Conservation (phyloP, 768 basidiomycete genomes). For the Leccinum olivaceopallidum region DNA sequence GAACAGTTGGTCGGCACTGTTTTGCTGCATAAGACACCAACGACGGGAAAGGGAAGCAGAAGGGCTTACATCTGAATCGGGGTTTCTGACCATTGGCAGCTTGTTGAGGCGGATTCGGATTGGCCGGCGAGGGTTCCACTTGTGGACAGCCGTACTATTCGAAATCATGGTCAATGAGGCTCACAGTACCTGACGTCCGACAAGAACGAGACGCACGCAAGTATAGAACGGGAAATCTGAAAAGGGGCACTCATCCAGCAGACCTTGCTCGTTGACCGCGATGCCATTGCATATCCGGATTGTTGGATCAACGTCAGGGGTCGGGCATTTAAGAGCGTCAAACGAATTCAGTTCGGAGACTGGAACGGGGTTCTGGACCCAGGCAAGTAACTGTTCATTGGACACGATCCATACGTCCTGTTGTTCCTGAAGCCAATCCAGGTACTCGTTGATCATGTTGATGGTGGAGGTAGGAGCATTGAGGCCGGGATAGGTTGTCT, state of each 20-base stretch:
- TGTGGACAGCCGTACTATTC: conserved; percentile 26
- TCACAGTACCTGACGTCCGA: neutral
- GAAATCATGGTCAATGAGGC: neutral
- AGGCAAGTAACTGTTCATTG: neutral
- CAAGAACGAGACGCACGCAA: neutral
- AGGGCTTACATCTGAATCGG: conserved; percentile 56
- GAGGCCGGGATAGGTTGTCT: conserved; percentile 5
- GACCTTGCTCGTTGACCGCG: neutral
- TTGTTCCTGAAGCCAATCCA: conserved; percentile 4
- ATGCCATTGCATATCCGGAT: neutral
- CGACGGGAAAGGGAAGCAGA: neutral
- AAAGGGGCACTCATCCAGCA: neutral
- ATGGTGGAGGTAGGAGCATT: neutral
- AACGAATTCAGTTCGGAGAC: neutral
- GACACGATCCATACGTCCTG: conserved; percentile 6
- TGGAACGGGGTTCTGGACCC: neutral
- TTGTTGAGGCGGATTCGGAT: conserved; percentile 69
- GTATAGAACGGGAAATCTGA: conserved; percentile 1
- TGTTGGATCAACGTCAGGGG: neutral
- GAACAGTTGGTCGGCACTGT: conserved; percentile 70
- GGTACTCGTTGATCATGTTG: conserved; percentile 2
- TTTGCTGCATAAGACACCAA: neutral
- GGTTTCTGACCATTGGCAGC: conserved; percentile 36
- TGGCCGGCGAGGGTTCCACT: conserved; percentile 48
- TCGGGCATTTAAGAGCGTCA: neutral